These are phyloP conservation scores for Bryopsis sp. DNA, from an alignment of 139 green algal species.

Conservation along the genomic window DNA sequence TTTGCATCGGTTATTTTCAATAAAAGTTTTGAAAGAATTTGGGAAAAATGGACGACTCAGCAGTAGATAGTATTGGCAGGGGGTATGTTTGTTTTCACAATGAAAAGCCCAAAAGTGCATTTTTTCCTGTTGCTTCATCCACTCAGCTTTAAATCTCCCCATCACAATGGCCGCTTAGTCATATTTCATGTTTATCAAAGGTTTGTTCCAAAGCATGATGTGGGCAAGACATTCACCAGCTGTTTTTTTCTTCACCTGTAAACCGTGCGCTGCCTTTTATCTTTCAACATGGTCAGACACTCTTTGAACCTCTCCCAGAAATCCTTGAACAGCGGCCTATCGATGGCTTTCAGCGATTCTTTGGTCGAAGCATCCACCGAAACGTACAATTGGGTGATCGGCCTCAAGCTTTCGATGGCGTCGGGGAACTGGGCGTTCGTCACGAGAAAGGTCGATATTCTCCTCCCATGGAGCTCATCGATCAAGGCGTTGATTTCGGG, in stretches of 20 bases:
- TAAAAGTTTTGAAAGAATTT: too few relatives aligned
- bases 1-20: too few relatives aligned
- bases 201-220: too few relatives aligned
- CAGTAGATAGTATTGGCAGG: too few relatives aligned
- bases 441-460: conserved; percentile 77
- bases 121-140: too few relatives aligned
- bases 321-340: conserved; percentile 69
- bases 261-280: conserved; percentile 67
- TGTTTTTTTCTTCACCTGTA: conserved; percentile 48
- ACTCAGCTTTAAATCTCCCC: too few relatives aligned
- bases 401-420: conserved; percentile 44
- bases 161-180: too few relatives aligned
- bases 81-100: too few relatives aligned
- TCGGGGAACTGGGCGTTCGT: conserved; percentile 74
- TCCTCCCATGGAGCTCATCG: conserved; percentile 44
- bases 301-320: conserved; percentile 70
- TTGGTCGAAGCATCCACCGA: conserved; percentile 72
- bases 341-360: conserved; percentile 69
- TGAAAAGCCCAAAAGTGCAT: too few relatives aligned
- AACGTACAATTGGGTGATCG: conserved; percentile 80
- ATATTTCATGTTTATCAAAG: too few relatives aligned
- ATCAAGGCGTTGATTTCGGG: conserved; percentile 71
- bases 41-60: too few relatives aligned
- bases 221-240: too few relatives aligned
- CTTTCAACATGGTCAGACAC: conserved; percentile 44